Evolutionary conservation across 176 grass and related monocot species (phyloP).

Genomic region (Triticum turgidum): DNA sequence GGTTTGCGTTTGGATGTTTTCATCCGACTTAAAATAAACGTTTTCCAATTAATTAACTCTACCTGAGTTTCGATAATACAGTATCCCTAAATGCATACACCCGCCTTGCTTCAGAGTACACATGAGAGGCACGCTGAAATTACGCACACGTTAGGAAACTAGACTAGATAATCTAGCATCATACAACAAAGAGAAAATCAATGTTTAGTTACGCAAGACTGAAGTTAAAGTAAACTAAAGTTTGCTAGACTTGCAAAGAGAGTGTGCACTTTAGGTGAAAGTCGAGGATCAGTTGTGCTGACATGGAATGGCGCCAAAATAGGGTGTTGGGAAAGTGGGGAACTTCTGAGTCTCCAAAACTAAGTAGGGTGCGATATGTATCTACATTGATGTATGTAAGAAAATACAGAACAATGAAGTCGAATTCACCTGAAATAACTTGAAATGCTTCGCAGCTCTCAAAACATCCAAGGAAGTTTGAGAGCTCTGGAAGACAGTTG

Average conservation of each 20-base stretch:
- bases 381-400: background rate
- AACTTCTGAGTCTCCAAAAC: background rate
- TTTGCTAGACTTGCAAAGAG: background rate
- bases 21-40: too few species aligned
- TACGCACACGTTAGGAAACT: background rate
- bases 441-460: conserved; percentile 76
- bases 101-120: conserved; percentile 88
- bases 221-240: background rate
- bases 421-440: conserved; percentile 77
- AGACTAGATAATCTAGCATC: background rate
- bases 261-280: background rate
- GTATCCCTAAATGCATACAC: conserved; percentile 85
- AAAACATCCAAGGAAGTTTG: conserved; percentile 86
- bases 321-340: background rate
- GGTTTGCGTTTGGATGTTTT: too few species aligned
- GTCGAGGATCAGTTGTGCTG: background rate
- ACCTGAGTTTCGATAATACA: conserved; percentile 71
- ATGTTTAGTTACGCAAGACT: background rate
- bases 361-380: background rate
- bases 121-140: conserved; percentile 80
- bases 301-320: background rate
- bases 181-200: background rate
- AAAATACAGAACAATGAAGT: background rate
- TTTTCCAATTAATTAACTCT: background rate
- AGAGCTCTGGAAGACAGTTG: conserved; percentile 67